A percentile compares a stretch with the other conserved stretches of the same genome.
These are phyloP conservation scores for Debaryomyces sp. DNA, from an alignment of 1,139 yeast species.

Conservation along the genomic window DNA sequence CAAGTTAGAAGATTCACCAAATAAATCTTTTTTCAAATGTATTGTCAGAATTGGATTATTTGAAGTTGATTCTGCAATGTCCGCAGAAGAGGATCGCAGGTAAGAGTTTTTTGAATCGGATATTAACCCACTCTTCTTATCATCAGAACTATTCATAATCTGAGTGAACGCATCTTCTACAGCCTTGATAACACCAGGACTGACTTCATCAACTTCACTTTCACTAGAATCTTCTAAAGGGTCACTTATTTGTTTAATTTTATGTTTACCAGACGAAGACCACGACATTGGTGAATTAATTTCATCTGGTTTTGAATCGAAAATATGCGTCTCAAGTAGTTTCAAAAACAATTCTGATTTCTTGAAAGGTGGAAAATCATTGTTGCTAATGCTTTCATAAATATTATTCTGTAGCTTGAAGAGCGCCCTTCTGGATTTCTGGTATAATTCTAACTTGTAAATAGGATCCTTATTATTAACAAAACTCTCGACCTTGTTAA, in stretches of 20 bases:
- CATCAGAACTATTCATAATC: slow-evolving; percentile 45
- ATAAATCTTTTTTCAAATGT: slow-evolving; percentile 35
- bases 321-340: slow-evolving; percentile 43
- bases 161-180: slow-evolving; percentile 73
- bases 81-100: not conserved
- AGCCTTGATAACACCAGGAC: slow-evolving; percentile 56
- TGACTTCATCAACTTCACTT: slow-evolving; percentile 19
- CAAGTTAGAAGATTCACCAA: slow-evolving; percentile 36
- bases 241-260: not conserved
- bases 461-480: slow-evolving; percentile 17
- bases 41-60: slow-evolving; percentile 14
- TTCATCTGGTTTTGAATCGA: slow-evolving; percentile 12
- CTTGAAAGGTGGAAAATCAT: slow-evolving; percentile 61
- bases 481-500: slow-evolving; percentile 32
- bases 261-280: not conserved
- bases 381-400: slow-evolving; percentile 47
- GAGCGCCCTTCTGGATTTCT: slow-evolving; percentile 57
- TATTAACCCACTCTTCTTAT: slow-evolving; percentile 1
- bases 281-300: slow-evolving; percentile 11
- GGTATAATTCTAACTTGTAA: slow-evolving; percentile 26
- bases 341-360: slow-evolving; percentile 35
- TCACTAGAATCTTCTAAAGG: not conserved
- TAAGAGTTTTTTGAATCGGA: slow-evolving; percentile 6
- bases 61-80: not conserved
- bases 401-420: slow-evolving; percentile 58